Base-by-base conservation (phyloP, 169 alveolate genomes). In the Plasmodium vinckei region DNA sequence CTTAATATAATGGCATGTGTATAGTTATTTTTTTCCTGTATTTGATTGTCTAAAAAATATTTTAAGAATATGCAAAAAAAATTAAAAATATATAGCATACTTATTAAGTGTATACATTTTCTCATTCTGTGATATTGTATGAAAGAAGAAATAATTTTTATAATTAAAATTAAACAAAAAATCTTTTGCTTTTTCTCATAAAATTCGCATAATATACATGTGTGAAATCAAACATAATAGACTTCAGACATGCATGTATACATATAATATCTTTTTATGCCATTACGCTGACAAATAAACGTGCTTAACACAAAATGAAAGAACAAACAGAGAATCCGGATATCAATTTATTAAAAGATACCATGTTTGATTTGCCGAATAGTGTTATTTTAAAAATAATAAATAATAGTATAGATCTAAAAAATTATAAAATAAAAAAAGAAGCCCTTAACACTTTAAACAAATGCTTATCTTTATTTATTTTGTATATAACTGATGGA, bases 401-500 rank as follows among this genome's bases (percentile, higher is more conserved):
- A 63, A 63, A 77, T 49, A 64, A 77, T 57, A 77, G 65, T 57
- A 27, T 44, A 49, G 33, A 77, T 51, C 33, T 77, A 57, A 77
- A 51, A 47, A 77, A 77, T 47, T 64, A 77, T 59, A 63, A 47
- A 42, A 47, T 77, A 23, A 61, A 57, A 56, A 77, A 49, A 63
- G 88, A 77, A 77, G 88, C 88, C 23, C 51, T 77, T 13, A 39
- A 67, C 7, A 77, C 88, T 19, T 65, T 77, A 57, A 60, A 79
- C 10, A 56, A 59, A 51, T 77, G 88, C 15, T 63, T 77, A 67
- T 77, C 88, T 42, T 51, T 77, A 67, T 77, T 77, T 59, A 77
- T 77, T 64, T 64, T 77, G 21, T 77, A 77, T 59, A 61, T 77
- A 64, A 77, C 88, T 63, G 88, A 77, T n/a, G 88, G 77, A 42